phyloP scores from a whole-genome alignment of 2,329 filamentous ascomycete genomes.

The Monosporascus sp. region DNA sequence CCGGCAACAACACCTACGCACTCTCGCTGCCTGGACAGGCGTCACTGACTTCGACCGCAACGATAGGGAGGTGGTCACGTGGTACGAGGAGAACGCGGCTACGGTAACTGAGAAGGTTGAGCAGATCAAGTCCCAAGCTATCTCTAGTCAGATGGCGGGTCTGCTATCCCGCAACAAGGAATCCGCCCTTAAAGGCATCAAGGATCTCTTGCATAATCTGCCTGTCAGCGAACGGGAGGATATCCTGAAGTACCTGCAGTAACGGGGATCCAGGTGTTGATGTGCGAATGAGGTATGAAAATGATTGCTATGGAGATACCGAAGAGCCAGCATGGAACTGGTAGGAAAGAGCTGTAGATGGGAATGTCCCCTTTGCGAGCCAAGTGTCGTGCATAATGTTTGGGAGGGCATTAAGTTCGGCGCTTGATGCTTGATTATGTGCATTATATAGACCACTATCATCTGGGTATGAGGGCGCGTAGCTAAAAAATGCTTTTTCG shows the following conservation, averaged over 20 bases:
- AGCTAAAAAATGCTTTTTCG: no score
- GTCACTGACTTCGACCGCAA: slow-evolving; percentile 71
- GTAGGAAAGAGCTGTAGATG: background rate
- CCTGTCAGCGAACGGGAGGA: slow-evolving; percentile 84
- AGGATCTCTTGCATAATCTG: slow-evolving; percentile 79
- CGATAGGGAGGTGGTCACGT: slow-evolving; percentile 79
- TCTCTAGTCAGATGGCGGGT: slow-evolving; percentile 41
- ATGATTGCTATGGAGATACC: background rate
- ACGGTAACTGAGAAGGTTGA: slow-evolving; percentile 79
- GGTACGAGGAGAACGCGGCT: slow-evolving; percentile 96
- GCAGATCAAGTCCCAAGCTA: slow-evolving; percentile 69
- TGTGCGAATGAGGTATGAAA: background rate
- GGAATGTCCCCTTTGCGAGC: background rate
- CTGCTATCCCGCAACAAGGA: slow-evolving; percentile 48
- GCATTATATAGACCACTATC: background rate
- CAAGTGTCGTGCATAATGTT: background rate
- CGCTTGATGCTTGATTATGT: background rate
- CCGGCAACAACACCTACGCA: slow-evolving; percentile 64
- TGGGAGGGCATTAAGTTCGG: background rate
- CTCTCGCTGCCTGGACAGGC: slow-evolving; percentile 77
- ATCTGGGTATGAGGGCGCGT: no score
- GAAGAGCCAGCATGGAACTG: no score
- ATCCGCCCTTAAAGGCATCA: slow-evolving; percentile 77
- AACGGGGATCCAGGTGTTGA: slow-evolving; percentile 11
- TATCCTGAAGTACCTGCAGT: slow-evolving; percentile 58